Percentiles rank a stretch among this genome's conserved stretches.
These are phyloP conservation scores for Ustilago crameri DNA, from an alignment of 1,284 basidiomycete genomes.

Conservation along the genomic window DNA sequence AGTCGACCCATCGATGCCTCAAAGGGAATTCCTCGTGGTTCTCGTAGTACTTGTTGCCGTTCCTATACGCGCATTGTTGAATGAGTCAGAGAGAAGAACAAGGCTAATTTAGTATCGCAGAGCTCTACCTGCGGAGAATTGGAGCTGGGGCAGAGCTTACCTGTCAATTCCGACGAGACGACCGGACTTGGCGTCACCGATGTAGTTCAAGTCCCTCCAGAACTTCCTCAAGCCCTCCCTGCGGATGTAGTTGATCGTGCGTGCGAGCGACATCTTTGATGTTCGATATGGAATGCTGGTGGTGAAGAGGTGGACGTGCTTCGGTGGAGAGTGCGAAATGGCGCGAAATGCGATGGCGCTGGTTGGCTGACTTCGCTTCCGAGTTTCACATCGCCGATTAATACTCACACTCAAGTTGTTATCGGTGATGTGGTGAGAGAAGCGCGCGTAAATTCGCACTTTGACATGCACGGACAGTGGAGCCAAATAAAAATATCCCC, in stretches of 20 bases:
- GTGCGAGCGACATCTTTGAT: slow-evolving; percentile 61
- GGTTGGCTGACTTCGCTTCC: slow-evolving; percentile 20
- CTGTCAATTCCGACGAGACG: slow-evolving; percentile 63
- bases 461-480: slow-evolving; percentile 1
- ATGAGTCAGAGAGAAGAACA: not conserved
- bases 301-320: not conserved
- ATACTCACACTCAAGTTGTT: not conserved
- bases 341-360: slow-evolving; percentile 18
- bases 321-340: not conserved
- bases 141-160: slow-evolving; percentile 21
- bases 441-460: slow-evolving; percentile 19
- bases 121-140: no score
- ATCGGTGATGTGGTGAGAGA: not conserved
- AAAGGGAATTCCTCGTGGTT: slow-evolving; percentile 62
- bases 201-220: slow-evolving; percentile 65
- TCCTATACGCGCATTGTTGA: slow-evolving; percentile 22
- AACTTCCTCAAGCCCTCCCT: slow-evolving; percentile 61
- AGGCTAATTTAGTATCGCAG: no score
- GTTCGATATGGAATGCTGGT: not conserved
- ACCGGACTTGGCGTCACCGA: slow-evolving; percentile 67
- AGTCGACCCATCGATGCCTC: slow-evolving; percentile 67
- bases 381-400: slow-evolving; percentile 16
- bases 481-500: slow-evolving; percentile 9
- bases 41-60: slow-evolving; percentile 67
- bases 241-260: slow-evolving; percentile 61